Base-by-base conservation (phyloP, 345 rosid species). In the Eucalyptus shirleyi region DNA sequence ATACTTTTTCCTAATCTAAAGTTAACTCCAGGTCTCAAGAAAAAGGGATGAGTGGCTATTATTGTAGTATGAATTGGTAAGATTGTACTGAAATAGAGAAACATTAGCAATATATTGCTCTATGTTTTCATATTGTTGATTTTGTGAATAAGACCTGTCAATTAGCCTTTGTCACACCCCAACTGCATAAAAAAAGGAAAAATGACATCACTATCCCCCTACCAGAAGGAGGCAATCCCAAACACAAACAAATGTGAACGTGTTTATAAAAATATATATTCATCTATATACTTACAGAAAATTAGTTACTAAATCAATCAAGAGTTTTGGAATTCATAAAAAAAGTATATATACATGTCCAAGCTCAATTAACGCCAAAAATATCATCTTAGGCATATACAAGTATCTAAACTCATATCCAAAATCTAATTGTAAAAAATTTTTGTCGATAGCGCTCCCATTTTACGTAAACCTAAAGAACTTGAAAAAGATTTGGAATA, bases 391-490 rank as follows among this genome's bases (percentile, higher is more conserved):
- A 65, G 34, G 32, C 72, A n/a, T n/a, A 14, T n/a, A 65, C 11
- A 65, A 65, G 72, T 15, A 65, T 30, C 37, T 30, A 15, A 15
- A n/a, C 37, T 65, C 72, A 65, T 34, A 17, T 69, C 80, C 24
- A 34, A 34, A 69, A 69, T 69, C 24, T 40, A 69, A 17, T 37
- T 2, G 3, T 17, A 18, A 67, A 32, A 32, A 0, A 0, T 9
- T 32, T 4, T n/a, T 21, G 23, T 40, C 4, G 0, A 34, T 69
- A 18, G 40, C 0, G 0, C 14, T 69, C 24, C 5, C 4, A 18
- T 17, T 13, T 44, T 18, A 69, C 24, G 0, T 17, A 17, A 17
- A 1, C 44, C 4, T 17, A 1, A 69, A 32, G 13, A 32, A 18
- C 13, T 0, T 32, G 8, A 60, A 28, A 60, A 28, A 28, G 69